Conservation (phyloP, 345 rosid genomes). For the Atalantia buxifolia region DNA sequence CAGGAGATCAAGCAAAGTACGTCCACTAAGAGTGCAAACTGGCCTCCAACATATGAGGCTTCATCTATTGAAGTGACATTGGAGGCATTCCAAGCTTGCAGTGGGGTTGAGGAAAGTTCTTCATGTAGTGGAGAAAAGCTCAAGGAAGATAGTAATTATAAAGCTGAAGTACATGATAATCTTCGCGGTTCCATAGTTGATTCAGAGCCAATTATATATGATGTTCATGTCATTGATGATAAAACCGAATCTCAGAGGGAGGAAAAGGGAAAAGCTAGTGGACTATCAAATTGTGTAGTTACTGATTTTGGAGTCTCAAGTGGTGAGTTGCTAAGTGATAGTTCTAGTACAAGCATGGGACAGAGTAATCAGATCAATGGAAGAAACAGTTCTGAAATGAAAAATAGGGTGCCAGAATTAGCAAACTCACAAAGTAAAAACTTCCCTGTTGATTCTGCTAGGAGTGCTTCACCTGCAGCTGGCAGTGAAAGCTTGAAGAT, state of each 20-base stretch:
- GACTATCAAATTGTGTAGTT: slow-evolving; percentile 1
- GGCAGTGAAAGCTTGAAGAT: slow-evolving; percentile 34
- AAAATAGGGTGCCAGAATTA: slow-evolving; percentile 14
- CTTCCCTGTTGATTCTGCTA: slow-evolving; percentile 15
- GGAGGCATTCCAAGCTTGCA: slow-evolving; percentile 4
- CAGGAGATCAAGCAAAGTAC: slow-evolving; percentile 17
- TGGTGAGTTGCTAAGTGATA: slow-evolving; percentile 14
- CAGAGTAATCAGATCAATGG: slow-evolving; percentile 9
- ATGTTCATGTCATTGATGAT: slow-evolving; percentile 73
- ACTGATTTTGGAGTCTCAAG: slow-evolving; percentile 18
- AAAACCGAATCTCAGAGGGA: slow-evolving; percentile 14
- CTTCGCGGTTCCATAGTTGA: slow-evolving; percentile 22
- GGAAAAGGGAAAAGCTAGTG: slow-evolving; percentile 20
- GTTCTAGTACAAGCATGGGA: slow-evolving; percentile 10
- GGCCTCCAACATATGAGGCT: slow-evolving; percentile 14
- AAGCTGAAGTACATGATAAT: slow-evolving; percentile 15
- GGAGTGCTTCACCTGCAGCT: slow-evolving; percentile 41
- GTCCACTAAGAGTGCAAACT: slow-evolving; percentile 7
- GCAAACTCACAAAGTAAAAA: slow-evolving; percentile 12
- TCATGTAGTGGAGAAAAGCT: slow-evolving; percentile 24
- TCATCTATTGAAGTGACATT: slow-evolving; percentile 11
- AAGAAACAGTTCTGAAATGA: slow-evolving; percentile 23
- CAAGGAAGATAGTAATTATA: slow-evolving; percentile 15
- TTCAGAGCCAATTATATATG: slow-evolving; percentile 49
- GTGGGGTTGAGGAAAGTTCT: slow-evolving; percentile 9